phyloP scores from a whole-genome alignment of 2,329 filamentous ascomycete species.

The Phaeoacremonium minimum region DNA sequence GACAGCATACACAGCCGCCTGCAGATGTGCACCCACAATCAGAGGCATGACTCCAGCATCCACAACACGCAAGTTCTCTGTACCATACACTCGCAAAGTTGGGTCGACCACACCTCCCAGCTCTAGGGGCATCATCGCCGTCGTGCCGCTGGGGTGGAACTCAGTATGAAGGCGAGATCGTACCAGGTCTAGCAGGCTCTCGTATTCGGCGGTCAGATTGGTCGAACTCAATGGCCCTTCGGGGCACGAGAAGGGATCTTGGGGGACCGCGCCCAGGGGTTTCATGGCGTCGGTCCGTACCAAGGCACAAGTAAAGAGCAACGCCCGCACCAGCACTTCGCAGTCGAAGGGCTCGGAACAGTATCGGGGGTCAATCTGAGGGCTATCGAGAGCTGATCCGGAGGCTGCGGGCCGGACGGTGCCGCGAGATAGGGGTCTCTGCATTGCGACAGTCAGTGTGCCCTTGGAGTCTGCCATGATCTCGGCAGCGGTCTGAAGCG shows the following conservation, averaged over 20 bases:
- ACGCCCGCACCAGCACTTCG: constrained; percentile 37
- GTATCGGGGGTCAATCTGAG: constrained; percentile 47
- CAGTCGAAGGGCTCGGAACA: constrained; percentile 42
- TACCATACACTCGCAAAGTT: constrained; percentile 37
- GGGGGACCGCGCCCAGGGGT: constrained; percentile 22
- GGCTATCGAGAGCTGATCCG: constrained; percentile 37
- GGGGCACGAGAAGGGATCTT: constrained; percentile 25
- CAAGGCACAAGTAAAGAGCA: constrained; percentile 36
- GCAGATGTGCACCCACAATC: constrained; percentile 39
- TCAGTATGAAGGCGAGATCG: constrained; percentile 13
- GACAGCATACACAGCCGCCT: constrained; percentile 47
- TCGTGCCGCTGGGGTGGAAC: constrained; percentile 16
- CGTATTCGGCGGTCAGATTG: constrained; percentile 23
- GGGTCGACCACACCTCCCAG: constrained; percentile 37
- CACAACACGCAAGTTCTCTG: constrained; percentile 37
- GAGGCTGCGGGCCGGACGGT: constrained; percentile 46
- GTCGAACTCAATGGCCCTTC: constrained; percentile 19
- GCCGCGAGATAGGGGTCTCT: constrained; percentile 27
- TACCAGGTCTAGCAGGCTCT: constrained; percentile 33
- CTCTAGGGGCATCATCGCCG: constrained; percentile 9
- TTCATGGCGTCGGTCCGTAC: constrained; percentile 12
- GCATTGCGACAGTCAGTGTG: constrained; percentile 14
- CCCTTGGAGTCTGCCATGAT: constrained; percentile 18
- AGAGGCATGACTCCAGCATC: constrained; percentile 44
- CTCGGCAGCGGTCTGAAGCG: constrained; percentile 20